These are phyloP conservation scores for Tolypocladium cylindrosporum DNA, from an alignment of 2,329 filamentous ascomycete species.

Conservation along the genomic window DNA sequence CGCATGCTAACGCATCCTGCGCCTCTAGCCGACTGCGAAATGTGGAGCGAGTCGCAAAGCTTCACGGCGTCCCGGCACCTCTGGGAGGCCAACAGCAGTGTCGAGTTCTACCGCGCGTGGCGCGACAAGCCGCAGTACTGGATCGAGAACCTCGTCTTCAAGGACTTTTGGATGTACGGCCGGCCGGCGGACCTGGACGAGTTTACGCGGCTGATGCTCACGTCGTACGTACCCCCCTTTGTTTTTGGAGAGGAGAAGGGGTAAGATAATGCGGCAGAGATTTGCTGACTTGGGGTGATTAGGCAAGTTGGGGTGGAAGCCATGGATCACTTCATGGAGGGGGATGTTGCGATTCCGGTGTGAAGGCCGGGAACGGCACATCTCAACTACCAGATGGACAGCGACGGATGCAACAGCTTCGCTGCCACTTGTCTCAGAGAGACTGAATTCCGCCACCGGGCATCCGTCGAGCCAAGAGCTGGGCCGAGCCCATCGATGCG, in stretches of 20 bases:
- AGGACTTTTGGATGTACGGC: conserved; percentile 25
- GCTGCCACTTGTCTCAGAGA: background rate
- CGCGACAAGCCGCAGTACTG: conserved; percentile 28
- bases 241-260: background rate
- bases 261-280: background rate
- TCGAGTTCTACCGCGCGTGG: conserved; percentile 33
- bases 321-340: conserved; percentile 26
- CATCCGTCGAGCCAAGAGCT: background rate
- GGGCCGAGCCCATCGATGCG: background rate
- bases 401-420: background rate
- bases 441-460: background rate
- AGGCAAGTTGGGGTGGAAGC: conserved; percentile 25
- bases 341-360: conserved; percentile 11
- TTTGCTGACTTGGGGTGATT: background rate
- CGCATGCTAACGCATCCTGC: background rate
- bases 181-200: conserved; percentile 27
- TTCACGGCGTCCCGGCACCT: conserved; percentile 32
- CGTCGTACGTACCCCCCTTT: conserved; percentile 18
- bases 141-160: conserved; percentile 23
- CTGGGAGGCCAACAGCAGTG: conserved; percentile 30
- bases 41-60: conserved; percentile 5
- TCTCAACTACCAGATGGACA: background rate
- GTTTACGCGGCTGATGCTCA: conserved; percentile 27
- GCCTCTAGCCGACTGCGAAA: conserved; percentile 1
- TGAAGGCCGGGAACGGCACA: background rate